These are phyloP conservation scores for Sporothrix brasiliensis DNA, from an alignment of 2,329 filamentous ascomycete genomes.

Conservation along the genomic window DNA sequence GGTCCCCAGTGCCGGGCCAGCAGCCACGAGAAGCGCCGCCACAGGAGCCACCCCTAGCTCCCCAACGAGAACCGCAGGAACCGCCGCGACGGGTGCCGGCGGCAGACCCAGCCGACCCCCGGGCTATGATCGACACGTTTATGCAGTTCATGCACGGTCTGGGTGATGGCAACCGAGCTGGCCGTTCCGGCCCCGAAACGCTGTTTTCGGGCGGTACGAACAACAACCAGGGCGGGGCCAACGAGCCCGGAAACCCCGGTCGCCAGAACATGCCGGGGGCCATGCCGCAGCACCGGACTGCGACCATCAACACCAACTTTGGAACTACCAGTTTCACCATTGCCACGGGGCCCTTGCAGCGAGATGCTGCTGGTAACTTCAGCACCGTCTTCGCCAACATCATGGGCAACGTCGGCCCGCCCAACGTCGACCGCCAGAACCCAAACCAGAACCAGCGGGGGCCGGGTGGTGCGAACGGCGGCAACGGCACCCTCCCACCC, in stretches of 20 bases:
- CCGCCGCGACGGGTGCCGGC: conserved; percentile 24
- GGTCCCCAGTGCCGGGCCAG: background rate
- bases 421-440: conserved; percentile 36
- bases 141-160: conserved; percentile 48
- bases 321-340: conserved; percentile 55
- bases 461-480: conserved; percentile 21
- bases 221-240: background rate
- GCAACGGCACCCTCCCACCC: conserved; percentile 35
- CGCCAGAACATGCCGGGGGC: background rate
- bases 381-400: conserved; percentile 54
- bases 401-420: conserved; percentile 43
- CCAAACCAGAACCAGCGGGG: background rate
- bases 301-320: conserved; percentile 21
- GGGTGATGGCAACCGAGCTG: conserved; percentile 36
- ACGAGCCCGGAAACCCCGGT: background rate
- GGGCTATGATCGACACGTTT: conserved; percentile 49
- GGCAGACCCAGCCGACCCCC: conserved; percentile 40
- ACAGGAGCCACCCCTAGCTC: conserved; percentile 2
- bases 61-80: conserved; percentile 14
- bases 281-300: conserved; percentile 1
- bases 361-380: conserved; percentile 43
- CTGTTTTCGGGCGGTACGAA: conserved; percentile 26
- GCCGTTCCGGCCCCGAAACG: conserved; percentile 32
- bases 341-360: conserved; percentile 45
- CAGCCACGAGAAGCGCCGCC: background rate